These are phyloP conservation scores for Globisporangium barbulae DNA, from an alignment of 352 stramenopile species.

Conservation along the genomic window DNA sequence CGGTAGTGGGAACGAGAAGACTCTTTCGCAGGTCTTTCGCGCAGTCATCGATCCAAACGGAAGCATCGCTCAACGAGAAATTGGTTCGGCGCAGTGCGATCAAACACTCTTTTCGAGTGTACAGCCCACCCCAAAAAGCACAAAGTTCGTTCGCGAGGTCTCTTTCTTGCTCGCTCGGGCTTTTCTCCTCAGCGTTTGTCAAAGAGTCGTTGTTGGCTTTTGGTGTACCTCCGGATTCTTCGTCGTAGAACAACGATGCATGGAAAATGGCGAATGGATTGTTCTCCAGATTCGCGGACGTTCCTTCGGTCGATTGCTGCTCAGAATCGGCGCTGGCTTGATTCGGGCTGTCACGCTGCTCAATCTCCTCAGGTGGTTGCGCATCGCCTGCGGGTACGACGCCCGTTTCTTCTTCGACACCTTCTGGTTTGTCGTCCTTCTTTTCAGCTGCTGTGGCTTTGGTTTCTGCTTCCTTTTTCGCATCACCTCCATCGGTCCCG, in stretches of 20 bases:
- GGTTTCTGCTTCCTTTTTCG: slow-evolving; percentile 4
- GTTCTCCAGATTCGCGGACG: slow-evolving; percentile 13
- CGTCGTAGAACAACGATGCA: slow-evolving; percentile 28
- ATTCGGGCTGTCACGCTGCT: neutral
- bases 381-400: neutral
- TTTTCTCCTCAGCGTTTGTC: neutral
- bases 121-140: slow-evolving; percentile 63
- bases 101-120: slow-evolving; percentile 50
- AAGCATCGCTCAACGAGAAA: slow-evolving; percentile 36
- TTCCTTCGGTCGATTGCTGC: slow-evolving; percentile 1
- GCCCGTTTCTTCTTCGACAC: neutral
- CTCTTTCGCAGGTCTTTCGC: slow-evolving; percentile 38
- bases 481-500: slow-evolving; percentile 9
- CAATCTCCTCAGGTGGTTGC: neutral
- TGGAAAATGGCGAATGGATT: slow-evolving; percentile 37
- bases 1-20: slow-evolving; percentile 40
- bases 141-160: slow-evolving; percentile 38
- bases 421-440: slow-evolving; percentile 4
- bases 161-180: slow-evolving; percentile 18
- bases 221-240: slow-evolving; percentile 18
- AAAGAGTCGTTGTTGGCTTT: slow-evolving; percentile 10
- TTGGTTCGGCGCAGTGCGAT: slow-evolving; percentile 51
- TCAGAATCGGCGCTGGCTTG: slow-evolving; percentile 2
- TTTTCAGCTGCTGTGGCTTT: neutral
- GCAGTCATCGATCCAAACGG: slow-evolving; percentile 43